Evolutionary conservation across 208 protist species (phyloP).

Genomic region (Trypanosomatidae sp.): DNA sequence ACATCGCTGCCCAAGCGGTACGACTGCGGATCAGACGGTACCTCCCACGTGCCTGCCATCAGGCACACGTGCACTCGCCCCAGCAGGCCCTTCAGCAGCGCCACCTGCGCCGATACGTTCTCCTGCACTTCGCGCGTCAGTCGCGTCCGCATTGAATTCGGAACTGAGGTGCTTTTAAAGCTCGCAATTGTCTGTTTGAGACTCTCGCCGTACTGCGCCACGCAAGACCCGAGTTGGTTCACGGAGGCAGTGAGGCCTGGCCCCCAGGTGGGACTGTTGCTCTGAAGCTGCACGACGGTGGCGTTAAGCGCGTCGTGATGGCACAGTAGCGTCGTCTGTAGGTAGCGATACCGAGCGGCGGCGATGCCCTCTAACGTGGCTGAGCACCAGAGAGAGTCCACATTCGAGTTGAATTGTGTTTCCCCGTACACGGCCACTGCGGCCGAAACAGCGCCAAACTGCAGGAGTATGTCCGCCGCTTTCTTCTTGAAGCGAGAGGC

Average conservation of each 20-base stretch:
- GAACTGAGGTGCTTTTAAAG: constrained; percentile 36
- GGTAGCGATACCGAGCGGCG: constrained; percentile 67
- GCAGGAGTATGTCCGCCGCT: constrained; percentile 62
- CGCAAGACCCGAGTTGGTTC: constrained; percentile 23
- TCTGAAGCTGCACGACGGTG: constrained; percentile 60
- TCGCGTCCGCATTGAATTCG: constrained; percentile 51
- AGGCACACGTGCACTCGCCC: constrained; percentile 28
- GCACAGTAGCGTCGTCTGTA: constrained; percentile 34
- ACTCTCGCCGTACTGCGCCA: constrained; percentile 26
- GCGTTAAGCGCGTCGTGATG: constrained; percentile 21
- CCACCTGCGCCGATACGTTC: constrained; percentile 29
- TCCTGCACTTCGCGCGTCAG: constrained; percentile 48
- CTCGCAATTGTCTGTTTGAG: constrained; percentile 26
- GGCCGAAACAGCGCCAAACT: constrained; percentile 57
- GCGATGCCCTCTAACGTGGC: constrained; percentile 83
- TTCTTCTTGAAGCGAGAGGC: constrained; percentile 54
- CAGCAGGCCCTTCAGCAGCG: constrained; percentile 31
- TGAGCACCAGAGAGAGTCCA: constrained; percentile 71
- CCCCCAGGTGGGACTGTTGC: constrained; percentile 40
- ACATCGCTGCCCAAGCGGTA: constrained; percentile 45
- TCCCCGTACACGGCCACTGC: constrained; percentile 60
- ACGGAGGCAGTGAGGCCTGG: constrained; percentile 14
- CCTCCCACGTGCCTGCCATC: constrained; percentile 29
- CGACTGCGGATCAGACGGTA: constrained; percentile 23
- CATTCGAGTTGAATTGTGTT: constrained; percentile 56